Conservation (phyloP, 768 basidiomycete species). For the Trametes meyenii region DNA sequence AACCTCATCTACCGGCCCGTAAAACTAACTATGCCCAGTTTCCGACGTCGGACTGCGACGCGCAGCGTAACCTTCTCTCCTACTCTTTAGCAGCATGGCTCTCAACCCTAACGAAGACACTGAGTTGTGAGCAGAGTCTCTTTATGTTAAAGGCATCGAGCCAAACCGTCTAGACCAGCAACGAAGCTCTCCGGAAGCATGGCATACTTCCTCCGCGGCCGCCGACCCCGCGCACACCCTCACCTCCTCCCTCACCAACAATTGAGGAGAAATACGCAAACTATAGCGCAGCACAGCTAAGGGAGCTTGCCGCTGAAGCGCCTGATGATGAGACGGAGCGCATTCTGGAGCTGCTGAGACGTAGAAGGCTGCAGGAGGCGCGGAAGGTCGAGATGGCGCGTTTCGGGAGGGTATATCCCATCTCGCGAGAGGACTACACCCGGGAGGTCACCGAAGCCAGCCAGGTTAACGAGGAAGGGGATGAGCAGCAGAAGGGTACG, state of each 20-base stretch:
- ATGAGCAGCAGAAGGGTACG: constrained; percentile 73
- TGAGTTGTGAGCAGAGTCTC: constrained; percentile 74
- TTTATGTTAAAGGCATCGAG: constrained; percentile 1
- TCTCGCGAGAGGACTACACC: constrained; percentile 92
- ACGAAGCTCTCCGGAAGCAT: constrained; percentile 90
- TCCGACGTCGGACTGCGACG: neutral
- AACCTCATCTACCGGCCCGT: neutral
- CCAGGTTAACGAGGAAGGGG: constrained; percentile 63
- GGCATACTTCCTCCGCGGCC: constrained; percentile 85
- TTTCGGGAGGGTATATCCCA: constrained; percentile 87
- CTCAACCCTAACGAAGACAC: constrained; percentile 91
- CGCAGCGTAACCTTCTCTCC: neutral
- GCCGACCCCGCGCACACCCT: constrained; percentile 71
- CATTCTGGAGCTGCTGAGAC: constrained; percentile 64
- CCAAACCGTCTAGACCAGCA: constrained; percentile 51
- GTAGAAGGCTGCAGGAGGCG: constrained; percentile 67
- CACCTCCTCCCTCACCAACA: constrained; percentile 76
- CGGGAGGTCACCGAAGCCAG: constrained; percentile 95
- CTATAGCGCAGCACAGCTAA: constrained; percentile 62
- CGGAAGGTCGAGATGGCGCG: constrained; percentile 58
- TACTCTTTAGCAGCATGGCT: constrained; percentile 45
- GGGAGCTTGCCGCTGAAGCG: constrained; percentile 71
- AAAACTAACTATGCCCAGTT: neutral
- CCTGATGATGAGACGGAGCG: constrained; percentile 77
- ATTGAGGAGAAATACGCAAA: constrained; percentile 70